Evolutionary conservation across 2,329 filamentous ascomycete species (phyloP), one percentile per base, ranked within the genome.

Genomic region (Harringtonia aguacate): DNA sequence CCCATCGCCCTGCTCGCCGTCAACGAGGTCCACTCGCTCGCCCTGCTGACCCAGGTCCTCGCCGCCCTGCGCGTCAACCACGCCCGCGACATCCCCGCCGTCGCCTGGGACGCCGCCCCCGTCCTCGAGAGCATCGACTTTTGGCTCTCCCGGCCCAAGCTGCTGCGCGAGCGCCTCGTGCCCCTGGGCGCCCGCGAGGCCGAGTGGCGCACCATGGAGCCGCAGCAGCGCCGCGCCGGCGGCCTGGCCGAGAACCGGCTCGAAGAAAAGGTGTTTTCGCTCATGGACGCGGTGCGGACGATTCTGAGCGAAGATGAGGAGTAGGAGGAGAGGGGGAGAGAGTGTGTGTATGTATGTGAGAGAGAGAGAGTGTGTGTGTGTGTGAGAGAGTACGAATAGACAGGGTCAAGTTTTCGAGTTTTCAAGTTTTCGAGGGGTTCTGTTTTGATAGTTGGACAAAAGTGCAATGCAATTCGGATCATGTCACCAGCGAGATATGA

Each of bases 81-180:
- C 40, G 73, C 73, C n/a, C 77, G 81, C 20, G 81, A 87, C 21
- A 80, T 95, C 2, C 76, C 81, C 14, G 69, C 76, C 9, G 70
- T 95, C 8, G 72, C 77, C 42, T 94, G 86, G 81, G 86, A 95
- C 56, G 71, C 75, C 13, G 70, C 72, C 1, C 70, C 71, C 2
- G 73, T 94, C 38, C 73, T 83, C 51, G 89, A 94, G 58, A 87
- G 92, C 54, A 77, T 94, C 6, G 86, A 94, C 52, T 85, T 84
- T 51, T 86, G 86, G 72, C 65, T 95, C 30, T 73, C 77, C 24
- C 80, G 80, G 43, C 73, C 79, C 46, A 77, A 78, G 51, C 66
- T 81, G 44, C 66, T 95, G 45, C 73, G 81, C 42, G 81, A 86
- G 50, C 72, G 84, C 24, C 75, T 95, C 39, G 69, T 89, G 41